Evolutionary conservation across 2,329 filamentous ascomycete species (phyloP).

Genomic region (Aspergillus intermedius): DNA sequence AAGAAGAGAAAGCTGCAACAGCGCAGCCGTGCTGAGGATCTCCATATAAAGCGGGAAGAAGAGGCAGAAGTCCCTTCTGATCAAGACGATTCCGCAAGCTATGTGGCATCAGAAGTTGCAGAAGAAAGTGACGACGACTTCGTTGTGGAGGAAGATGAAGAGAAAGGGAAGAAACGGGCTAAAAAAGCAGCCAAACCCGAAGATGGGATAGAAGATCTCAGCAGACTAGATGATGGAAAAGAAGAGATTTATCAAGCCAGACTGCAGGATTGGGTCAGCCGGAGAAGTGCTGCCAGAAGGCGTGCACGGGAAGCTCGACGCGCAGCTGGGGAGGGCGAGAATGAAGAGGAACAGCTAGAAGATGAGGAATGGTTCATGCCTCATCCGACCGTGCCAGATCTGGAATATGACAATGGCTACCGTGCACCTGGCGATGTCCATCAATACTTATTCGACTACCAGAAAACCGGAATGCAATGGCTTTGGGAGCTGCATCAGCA

Average conservation of each 20-base stretch:
- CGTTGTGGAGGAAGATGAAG: conserved; percentile 26
- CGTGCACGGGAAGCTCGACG: conserved; percentile 31
- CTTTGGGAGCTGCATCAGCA: conserved; percentile 86
- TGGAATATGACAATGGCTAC: conserved; percentile 66
- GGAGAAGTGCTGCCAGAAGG: conserved; percentile 55
- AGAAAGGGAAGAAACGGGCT: conserved; percentile 12
- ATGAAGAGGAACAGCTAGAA: conserved; percentile 34
- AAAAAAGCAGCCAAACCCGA: conserved; percentile 26
- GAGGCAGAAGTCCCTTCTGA: conserved; percentile 15
- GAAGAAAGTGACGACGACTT: conserved; percentile 33
- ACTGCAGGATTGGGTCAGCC: conserved; percentile 66
- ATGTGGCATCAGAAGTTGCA: conserved; percentile 24
- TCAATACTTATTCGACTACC: conserved; percentile 88
- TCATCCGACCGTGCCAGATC: conserved; percentile 74
- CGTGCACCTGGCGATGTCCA: conserved; percentile 88
- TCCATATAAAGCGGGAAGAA: conserved; percentile 3
- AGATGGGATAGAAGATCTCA: conserved; percentile 48
- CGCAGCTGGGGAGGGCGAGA: conserved; percentile 29
- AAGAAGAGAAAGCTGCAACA: conserved; percentile 33
- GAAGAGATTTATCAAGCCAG: conserved; percentile 72
- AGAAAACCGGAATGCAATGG: conserved; percentile 96
- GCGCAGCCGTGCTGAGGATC: not conserved
- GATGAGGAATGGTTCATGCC: conserved; percentile 88
- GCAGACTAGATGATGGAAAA: conserved; percentile 78
- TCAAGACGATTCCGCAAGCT: conserved; percentile 28